These are phyloP conservation scores for Euphorbia pulcherrima DNA, from an alignment of 345 rosid species.

Conservation along the genomic window DNA sequence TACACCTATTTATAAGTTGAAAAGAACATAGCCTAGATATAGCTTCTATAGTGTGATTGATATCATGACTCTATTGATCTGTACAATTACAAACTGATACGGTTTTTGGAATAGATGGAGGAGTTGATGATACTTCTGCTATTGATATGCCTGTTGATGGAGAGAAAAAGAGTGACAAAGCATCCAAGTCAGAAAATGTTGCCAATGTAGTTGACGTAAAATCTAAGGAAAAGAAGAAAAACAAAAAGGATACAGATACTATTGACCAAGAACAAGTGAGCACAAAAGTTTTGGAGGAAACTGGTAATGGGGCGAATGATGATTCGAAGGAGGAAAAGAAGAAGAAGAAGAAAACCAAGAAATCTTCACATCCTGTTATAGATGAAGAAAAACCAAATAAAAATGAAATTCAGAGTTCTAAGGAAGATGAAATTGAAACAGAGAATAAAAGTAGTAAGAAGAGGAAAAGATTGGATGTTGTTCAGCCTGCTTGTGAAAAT, in stretches of 20 bases:
- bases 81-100: constrained; percentile 18
- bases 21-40: too few species aligned
- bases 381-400: constrained; percentile 16
- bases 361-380: constrained; percentile 14
- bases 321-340: constrained; percentile 48
- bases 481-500: constrained; percentile 25
- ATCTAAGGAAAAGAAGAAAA: constrained; percentile 22
- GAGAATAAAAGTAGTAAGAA: constrained; percentile 52
- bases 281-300: background rate
- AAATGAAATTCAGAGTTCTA: constrained; percentile 15
- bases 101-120: constrained; percentile 12
- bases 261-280: background rate
- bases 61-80: constrained; percentile 7
- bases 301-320: constrained; percentile 12
- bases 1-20: too few species aligned
- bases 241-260: constrained; percentile 31
- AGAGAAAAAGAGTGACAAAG: constrained; percentile 27
- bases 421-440: constrained; percentile 24
- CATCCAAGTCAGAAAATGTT: background rate
- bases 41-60: background rate
- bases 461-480: constrained; percentile 53
- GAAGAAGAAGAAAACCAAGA: constrained; percentile 44
- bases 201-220: constrained; percentile 10
- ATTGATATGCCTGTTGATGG: constrained; percentile 1
- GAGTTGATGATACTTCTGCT: background rate